These are phyloP conservation scores for Diplodia corticola DNA, from an alignment of 2,329 filamentous ascomycete genomes.

Conservation along the genomic window DNA sequence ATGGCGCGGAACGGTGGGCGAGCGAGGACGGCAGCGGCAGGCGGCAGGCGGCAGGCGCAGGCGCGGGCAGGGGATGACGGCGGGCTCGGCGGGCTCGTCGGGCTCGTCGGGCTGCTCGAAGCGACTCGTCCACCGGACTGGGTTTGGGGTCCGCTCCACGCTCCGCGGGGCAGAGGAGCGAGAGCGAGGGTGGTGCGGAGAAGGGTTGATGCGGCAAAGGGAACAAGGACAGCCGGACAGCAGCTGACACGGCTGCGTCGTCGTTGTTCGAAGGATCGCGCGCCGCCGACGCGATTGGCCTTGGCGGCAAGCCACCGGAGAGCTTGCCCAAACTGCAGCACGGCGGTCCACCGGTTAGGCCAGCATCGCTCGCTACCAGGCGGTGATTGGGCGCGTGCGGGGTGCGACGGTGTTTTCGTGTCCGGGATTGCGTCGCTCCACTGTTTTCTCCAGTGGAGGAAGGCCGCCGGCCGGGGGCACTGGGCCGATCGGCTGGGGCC, in stretches of 20 bases:
- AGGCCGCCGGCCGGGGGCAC: not conserved
- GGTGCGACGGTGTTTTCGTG: not conserved
- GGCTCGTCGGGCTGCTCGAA: not conserved
- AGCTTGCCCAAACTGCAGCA: constrained; percentile 6
- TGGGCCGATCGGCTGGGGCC: constrained; percentile 15
- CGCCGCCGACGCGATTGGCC: constrained; percentile 10
- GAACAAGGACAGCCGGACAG: not conserved
- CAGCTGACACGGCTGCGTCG: constrained; percentile 11
- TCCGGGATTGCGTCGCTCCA: constrained; percentile 11
- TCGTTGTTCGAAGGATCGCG: not conserved
- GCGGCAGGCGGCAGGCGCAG: too few relatives aligned
- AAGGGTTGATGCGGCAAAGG: not conserved
- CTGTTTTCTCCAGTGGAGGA: constrained; percentile 15
- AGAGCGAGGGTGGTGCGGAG: not conserved
- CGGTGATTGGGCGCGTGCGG: constrained; percentile 2
- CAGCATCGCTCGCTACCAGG: not conserved
- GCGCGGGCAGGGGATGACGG: too few relatives aligned
- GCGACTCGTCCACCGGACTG: not conserved
- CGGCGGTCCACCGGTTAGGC: constrained; percentile 5
- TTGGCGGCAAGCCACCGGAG: constrained; percentile 12
- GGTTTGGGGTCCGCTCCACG: not conserved
- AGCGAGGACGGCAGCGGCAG: not conserved
- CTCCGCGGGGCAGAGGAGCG: not conserved
- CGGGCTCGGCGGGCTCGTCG: too few relatives aligned
- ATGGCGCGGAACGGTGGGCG: not conserved